These are phyloP conservation scores for Puccinellia tenuiflora DNA, from an alignment of 176 grass and related monocot genomes.

Conservation along the genomic window DNA sequence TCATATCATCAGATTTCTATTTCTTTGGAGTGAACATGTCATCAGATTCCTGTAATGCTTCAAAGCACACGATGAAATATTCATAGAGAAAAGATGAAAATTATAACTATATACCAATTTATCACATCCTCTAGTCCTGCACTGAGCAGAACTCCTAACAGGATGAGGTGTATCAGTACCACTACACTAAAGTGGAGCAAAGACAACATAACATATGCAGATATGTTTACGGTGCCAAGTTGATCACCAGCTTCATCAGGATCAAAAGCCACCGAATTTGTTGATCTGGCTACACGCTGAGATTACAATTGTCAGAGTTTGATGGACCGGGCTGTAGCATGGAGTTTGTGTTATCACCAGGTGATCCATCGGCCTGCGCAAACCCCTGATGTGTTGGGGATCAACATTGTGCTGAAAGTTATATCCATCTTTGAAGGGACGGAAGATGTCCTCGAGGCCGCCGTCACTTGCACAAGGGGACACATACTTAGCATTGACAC, in stretches of 20 bases:
- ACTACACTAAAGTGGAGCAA: neutral
- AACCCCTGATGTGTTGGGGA: neutral
- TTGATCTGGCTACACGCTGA: neutral
- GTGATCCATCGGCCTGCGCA: neutral
- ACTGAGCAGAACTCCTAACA: neutral
- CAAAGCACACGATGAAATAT: neutral
- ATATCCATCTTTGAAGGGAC: neutral
- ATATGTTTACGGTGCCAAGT: neutral
- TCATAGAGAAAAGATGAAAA: neutral
- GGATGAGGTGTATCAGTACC: neutral
- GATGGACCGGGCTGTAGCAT: neutral
- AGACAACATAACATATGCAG: neutral
- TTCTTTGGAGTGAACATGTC: too few species aligned
- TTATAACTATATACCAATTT: neutral
- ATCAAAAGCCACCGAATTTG: neutral
- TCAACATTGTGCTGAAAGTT: neutral
- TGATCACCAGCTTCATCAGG: neutral
- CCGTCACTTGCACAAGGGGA: constrained; percentile 9
- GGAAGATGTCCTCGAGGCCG: neutral
- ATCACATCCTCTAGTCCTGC: neutral
- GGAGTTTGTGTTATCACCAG: neutral
- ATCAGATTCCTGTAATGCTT: neutral
- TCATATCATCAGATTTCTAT: neutral
- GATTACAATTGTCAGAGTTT: neutral
- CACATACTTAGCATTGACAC: neutral